A percentile compares a stretch with the other conserved stretches of the same genome.
phyloP scores from a whole-genome alignment of 768 basidiomycete species.

The Podaxis sp. region DNA sequence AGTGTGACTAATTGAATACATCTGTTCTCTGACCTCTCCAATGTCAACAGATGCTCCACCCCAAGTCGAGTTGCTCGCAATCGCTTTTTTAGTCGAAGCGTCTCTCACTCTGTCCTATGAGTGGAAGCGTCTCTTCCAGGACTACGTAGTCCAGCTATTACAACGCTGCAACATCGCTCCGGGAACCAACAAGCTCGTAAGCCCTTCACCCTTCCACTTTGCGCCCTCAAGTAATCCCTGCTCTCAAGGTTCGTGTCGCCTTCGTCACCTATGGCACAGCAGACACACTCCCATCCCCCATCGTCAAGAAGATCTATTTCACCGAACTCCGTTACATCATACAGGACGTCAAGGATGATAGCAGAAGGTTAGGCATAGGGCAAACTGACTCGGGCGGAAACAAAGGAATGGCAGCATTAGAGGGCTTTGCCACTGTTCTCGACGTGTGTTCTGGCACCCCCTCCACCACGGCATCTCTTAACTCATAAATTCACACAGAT shows the following conservation, averaged over 20 bases:
- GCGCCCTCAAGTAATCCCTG: not conserved
- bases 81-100: constrained; percentile 59
- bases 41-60: constrained; percentile 18
- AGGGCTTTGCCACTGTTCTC: constrained; percentile 64
- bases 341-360: constrained; percentile 42
- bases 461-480: not conserved
- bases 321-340: constrained; percentile 32
- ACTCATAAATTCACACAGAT: constrained; percentile 21
- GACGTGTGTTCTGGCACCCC: constrained; percentile 39
- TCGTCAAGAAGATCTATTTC: constrained; percentile 59
- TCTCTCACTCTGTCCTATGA: constrained; percentile 49
- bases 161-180: constrained; percentile 44
- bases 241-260: constrained; percentile 21
- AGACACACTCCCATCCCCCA: constrained; percentile 49
- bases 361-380: constrained; percentile 51
- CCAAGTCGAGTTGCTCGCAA: constrained; percentile 29
- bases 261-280: constrained; percentile 61
- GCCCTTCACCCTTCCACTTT: constrained; percentile 1
- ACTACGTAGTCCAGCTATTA: constrained; percentile 49
- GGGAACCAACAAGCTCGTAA: constrained; percentile 29
- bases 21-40: not conserved
- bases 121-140: constrained; percentile 42
- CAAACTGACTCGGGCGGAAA: constrained; percentile 42
- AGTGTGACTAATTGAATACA: constrained; percentile 5
- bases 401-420: constrained; percentile 62